Evolutionary conservation across 2,329 filamentous ascomycete species (phyloP).

Genomic region (Endoconidiophora polonica): DNA sequence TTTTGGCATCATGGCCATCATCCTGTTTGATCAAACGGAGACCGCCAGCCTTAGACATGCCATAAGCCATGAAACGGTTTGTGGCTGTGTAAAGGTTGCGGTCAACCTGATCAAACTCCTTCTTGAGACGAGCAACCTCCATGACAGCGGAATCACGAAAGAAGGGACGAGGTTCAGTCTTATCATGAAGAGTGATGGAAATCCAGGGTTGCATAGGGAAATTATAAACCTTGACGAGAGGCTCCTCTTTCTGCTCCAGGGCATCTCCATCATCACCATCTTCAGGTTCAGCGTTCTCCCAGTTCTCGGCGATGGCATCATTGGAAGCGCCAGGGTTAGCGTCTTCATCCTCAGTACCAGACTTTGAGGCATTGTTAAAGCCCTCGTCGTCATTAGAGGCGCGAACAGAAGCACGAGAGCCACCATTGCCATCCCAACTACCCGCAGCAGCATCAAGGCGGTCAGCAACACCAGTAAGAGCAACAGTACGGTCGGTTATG

Average conservation of each 20-base stretch:
- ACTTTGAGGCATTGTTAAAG: constrained; percentile 4
- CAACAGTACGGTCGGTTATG: constrained; percentile 3
- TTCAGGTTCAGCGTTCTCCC: constrained; percentile 74
- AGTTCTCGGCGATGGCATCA: constrained; percentile 53
- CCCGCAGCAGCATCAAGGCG: not conserved
- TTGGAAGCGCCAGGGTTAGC: not conserved
- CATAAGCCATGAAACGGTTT: constrained; percentile 83
- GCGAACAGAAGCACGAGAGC: not conserved
- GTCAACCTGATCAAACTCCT: constrained; percentile 95
- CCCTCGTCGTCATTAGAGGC: constrained; percentile 15
- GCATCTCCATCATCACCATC: constrained; percentile 51
- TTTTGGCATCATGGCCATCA: constrained; percentile 76
- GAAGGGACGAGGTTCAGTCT: constrained; percentile 37
- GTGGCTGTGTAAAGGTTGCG: constrained; percentile 82
- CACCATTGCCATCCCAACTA: constrained; percentile 2
- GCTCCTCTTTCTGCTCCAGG: constrained; percentile 17
- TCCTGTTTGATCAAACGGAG: constrained; percentile 89
- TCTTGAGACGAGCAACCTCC: constrained; percentile 87
- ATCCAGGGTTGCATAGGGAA: constrained; percentile 97
- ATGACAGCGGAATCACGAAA: constrained; percentile 71
- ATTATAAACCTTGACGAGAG: constrained; percentile 62
- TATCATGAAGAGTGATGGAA: constrained; percentile 57
- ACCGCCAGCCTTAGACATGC: constrained; percentile 82
- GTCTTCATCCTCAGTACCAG: constrained; percentile 5
- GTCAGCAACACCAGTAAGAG: not conserved